phyloP scores from a whole-genome alignment of 2,329 filamentous ascomycete species.

The Penicillium sp. region DNA sequence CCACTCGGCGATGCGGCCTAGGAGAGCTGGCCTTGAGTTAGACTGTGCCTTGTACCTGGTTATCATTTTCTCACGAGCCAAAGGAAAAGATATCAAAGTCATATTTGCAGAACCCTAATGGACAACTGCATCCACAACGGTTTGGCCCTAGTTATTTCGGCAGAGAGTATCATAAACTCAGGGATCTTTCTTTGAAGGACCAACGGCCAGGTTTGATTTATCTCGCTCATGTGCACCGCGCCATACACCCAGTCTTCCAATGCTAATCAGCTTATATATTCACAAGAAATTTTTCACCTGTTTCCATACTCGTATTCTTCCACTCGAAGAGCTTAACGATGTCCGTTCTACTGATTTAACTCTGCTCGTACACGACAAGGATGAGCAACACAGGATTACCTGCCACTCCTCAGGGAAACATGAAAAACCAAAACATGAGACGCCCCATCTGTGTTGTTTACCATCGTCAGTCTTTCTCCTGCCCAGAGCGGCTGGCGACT shows the following conservation, averaged over 20 bases:
- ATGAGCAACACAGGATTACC: not conserved
- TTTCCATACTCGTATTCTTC: not conserved
- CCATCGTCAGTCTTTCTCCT: not conserved
- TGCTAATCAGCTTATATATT: not conserved
- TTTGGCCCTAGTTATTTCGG: not conserved
- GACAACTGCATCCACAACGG: fast-evolving
- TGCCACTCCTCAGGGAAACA: not conserved
- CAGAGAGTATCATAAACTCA: not conserved
- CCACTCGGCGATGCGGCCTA: not conserved
- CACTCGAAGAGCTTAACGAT: not conserved
- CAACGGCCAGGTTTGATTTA: not conserved
- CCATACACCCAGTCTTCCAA: not conserved
- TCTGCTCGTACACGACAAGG: not conserved
- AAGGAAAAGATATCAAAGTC: not conserved
- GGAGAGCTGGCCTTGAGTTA: no score
- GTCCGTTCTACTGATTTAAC: not conserved
- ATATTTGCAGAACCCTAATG: not conserved
- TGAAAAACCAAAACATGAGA: not conserved
- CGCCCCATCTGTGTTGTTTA: not conserved
- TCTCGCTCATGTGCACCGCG: not conserved
- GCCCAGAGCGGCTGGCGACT: not conserved
- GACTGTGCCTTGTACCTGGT: no score
- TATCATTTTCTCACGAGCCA: not conserved
- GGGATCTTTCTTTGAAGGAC: not conserved
- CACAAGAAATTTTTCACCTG: not conserved